Base-by-base conservation (phyloP, 768 basidiomycete genomes). In the Ramaria sp. region DNA sequence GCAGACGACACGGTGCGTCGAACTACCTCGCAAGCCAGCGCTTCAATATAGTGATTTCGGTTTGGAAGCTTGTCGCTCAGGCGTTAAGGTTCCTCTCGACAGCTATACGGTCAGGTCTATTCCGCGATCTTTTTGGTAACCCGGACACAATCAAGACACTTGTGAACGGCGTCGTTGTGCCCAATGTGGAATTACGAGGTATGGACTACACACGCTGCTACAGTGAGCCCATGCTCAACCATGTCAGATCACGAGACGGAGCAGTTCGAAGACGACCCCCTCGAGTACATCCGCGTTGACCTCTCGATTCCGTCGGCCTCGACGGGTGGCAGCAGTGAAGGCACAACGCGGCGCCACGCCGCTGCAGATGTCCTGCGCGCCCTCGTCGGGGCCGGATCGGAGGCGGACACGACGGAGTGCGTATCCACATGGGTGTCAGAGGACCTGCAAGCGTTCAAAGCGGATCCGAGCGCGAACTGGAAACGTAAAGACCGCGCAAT, bases 301-400 rank as follows among this genome's bases (percentile, higher is more conserved):
- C 74, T 95, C 27, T 78, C 92, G 13, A 72, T 79, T 9, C 63
- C 77, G 75, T 55, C 83, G 55, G 71, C 86, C 57, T 68, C 75
- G 68, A 71, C 70, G 6, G 53, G 71, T 65, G 61, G 80, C n/a
- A 24, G 27, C 27, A 71, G 80, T 54, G 94, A 94, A 63, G 78
- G 80, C 30, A 82, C 88, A 43, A 98, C 94, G 0, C 81, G 93
- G 31, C 76, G 95, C 41, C 91, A 96, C 64, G 88, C 95, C 2
- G 95, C 93, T 0, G 92, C 88, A 0, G 95, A 99, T 64, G 90
- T 98, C n/a, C 80, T 96, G 2, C 88, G 92, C 56, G 90, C 94
- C 0, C 75, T 99, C 3, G 90, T 96, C 17, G 61, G 57, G 3
- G 49, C 60, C 20, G 84, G 91, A 39, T 84, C 83, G 61, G 94